Base-by-base conservation (phyloP, 2,329 filamentous ascomycete genomes). In the Biscogniauxia mediterranea region DNA sequence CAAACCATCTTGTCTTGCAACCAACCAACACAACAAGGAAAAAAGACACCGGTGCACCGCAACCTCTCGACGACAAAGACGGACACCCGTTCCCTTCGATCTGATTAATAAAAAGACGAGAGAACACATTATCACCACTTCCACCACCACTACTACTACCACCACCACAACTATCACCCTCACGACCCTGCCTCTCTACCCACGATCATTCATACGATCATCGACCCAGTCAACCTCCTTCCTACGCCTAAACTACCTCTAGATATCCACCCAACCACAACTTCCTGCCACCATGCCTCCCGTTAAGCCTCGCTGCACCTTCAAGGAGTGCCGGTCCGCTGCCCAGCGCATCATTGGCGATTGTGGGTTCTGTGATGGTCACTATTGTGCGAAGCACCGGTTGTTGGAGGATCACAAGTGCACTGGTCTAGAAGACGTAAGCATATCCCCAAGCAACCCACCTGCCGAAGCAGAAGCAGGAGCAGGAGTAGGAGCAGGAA, bases 321-420 rank as follows among this genome's bases (percentile, higher is more conserved):
- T 91, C 81, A 93, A 94, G 79, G 89, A 93, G 69, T 98, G 95
- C 87, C 92, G 88, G 75, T 89, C 92, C 70, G 85, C 86, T 28
- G 93, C 93, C 17, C 93, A 97, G 78, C 89, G 92, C 67, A 97
- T 99, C 72, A 91, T 97, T 62, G 95, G 95, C 58, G 94, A 98
- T 81, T 99, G 95, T 79, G 89, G 88, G 64, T 98, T 98, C 83
- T 99, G 95, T 81, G 83, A 89, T 59, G 93, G 93, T 53, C 91
- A 96, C 76, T 98, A 92, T 82, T 99, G 95, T 79, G 92, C 92
- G 70, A 96, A 93, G 81, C 95, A 99, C 79, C 86, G 95, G 60
- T 85, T 98, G 79, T 79, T 98, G 66, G 95, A 99, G 78, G 91
- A 94, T 70, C 95, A 99, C 80, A 92, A 92, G 80, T 99, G 95